phyloP scores from a whole-genome alignment of 768 basidiomycete genomes.

The Mycena amicta region DNA sequence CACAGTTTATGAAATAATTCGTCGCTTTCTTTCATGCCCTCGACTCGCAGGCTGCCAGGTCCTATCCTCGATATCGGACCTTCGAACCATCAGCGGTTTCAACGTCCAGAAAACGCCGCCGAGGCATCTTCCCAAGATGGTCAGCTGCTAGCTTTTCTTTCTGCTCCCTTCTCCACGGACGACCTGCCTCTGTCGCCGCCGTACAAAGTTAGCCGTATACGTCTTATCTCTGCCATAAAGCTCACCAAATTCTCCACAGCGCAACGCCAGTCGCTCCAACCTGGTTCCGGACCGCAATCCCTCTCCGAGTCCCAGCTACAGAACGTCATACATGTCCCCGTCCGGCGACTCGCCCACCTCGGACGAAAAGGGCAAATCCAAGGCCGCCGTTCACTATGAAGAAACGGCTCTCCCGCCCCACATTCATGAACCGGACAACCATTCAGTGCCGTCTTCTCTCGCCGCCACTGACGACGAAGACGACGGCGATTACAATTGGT shows the following conservation, averaged over 20 bases:
- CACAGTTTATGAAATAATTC: no score
- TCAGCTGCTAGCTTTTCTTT: conserved; percentile 7
- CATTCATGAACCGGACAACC: conserved; percentile 32
- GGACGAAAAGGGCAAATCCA: conserved; percentile 25
- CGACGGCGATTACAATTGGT: conserved; percentile 73
- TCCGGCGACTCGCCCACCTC: conserved; percentile 14
- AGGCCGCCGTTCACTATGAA: conserved; percentile 58
- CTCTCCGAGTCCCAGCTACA: conserved; percentile 24
- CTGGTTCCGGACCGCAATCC: conserved; percentile 15
- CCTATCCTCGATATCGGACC: not conserved
- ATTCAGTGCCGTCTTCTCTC: conserved; percentile 43
- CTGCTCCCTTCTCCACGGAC: conserved; percentile 8
- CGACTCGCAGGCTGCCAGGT: not conserved
- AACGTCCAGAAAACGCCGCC: not conserved
- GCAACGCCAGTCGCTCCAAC: conserved; percentile 18
- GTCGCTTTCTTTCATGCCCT: not conserved
- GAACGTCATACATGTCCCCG: conserved; percentile 22
- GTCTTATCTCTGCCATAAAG: not conserved
- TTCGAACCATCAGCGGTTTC: conserved; percentile 8
- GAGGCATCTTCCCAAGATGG: conserved; percentile 11
- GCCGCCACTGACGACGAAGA: conserved; percentile 63
- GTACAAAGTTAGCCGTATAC: conserved; percentile 7
- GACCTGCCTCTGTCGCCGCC: conserved; percentile 13
- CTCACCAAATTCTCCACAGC: not conserved
- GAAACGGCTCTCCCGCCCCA: conserved; percentile 35